Base-by-base conservation (phyloP, 2,329 filamentous ascomycete genomes). In the Talaromyces marneffei region DNA sequence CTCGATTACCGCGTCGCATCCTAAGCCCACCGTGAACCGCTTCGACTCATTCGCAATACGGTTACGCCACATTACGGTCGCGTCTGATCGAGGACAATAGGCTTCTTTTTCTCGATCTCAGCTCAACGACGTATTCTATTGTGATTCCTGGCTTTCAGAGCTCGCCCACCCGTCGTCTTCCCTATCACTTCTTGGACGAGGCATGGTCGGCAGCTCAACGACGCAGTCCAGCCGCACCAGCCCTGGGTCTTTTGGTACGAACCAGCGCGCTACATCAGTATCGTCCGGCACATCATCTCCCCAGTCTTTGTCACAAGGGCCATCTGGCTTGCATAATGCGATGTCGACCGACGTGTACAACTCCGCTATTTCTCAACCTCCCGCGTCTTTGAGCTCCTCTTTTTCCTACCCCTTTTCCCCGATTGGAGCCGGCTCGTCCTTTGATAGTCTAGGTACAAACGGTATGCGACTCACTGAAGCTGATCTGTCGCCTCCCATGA, bases 321-420 rank as follows among this genome's bases (percentile, higher is more conserved):
- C 75, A 57, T 68, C 72, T 62, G 72, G 69, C 68, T 70, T 71
- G 66, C 74, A 77, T 71, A 73, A 75, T 74, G 73, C 71, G 66
- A 76, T 77, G 74, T 74, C 75, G 69, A 72, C 74, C 68, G 75
- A 77, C 69, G 73, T 77, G 66, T 77, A 77, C 63, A 74, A 68
- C 63, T 71, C 73, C 46, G 68, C 70, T 62, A 68, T 71, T 61
- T 75, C 74, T 63, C 74, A 77, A 65, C 67, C 73, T 59, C 64
- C 72, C 57, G 62, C 70, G 52, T 71, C 74, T 64, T 65, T 76
- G 67, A 67, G 65, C 40, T 65, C 68, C 16, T 68, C 74, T 25
- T 77, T 77, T 58, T 67, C 71, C 59, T 72, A 74, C 63, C 69
- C 73, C 12, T 75, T 77, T 59, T 71, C 75, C 52, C 73, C 75